Evolutionary conservation across 805 yeast species (phyloP), one percentile per base, ranked within the genome.

Genomic region (Hanseniaspora lachancei): DNA sequence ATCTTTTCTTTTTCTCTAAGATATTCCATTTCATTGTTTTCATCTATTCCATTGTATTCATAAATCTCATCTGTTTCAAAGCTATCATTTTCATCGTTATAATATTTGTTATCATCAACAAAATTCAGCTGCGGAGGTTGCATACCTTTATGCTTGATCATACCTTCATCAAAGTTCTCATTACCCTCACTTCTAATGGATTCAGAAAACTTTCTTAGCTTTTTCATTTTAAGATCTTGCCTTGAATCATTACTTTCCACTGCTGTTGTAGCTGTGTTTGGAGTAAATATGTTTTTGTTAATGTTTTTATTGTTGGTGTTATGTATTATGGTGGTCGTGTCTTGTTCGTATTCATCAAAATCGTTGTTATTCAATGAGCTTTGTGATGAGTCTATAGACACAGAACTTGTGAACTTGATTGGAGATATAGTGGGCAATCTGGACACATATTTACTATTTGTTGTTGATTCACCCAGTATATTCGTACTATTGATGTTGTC

Each of bases 211-310:
- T 50, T 34, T 50, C 54, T 50, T n/a, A 50, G 23, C 18, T 50
- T 50, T 42, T 50, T 50, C 35, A 50, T 9, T 21, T 42, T 50
- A 5, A 34, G n/a, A 20, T 50, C 48, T 23, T 50, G 54, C 35
- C 46, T 50, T 16, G 48, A 41, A 15, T 27, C n/a, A 39, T 50
- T 50, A n/a, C 55, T 52, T 16, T 44, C 55, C n/a, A 52, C 55
- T 12, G 55, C 55, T 12, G 55, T 52, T 10, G 55, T 52, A 2
- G 49, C 55, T 24, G 55, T 44, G 18, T 43, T 44, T 3, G 55
- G 55, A 13, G 55, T 52, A 9, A 52, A 52, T 24, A 44, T 42
- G 20, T 44, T 52, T 13, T 40, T 41, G 29, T 20, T 29, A 2
- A 21, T n/a, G 27, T 49, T 51, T 16, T 12, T 23, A 24, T 35